phyloP scores from a whole-genome alignment of 768 basidiomycete genomes.

The Boletus rubropictus region DNA sequence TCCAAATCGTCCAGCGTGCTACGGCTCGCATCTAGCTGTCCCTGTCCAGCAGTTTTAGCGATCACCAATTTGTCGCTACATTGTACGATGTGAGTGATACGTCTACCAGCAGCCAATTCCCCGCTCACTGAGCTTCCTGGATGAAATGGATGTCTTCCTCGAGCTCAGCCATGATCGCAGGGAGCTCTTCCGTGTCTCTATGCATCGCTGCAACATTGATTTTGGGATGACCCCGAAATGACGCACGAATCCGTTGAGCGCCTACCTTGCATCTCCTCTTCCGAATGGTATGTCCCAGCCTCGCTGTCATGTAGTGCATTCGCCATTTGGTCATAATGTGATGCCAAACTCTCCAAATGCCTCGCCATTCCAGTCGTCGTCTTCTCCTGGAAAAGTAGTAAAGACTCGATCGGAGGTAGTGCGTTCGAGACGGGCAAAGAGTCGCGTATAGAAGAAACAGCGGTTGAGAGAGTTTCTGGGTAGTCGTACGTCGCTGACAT shows the following conservation, averaged over 20 bases:
- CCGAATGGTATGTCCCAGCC: conserved; percentile 57
- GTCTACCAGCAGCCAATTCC: not conserved
- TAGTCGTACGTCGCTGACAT: conserved; percentile 61
- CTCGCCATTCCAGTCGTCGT: conserved; percentile 63
- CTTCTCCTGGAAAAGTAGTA: conserved; percentile 44
- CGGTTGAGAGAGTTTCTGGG: conserved; percentile 52
- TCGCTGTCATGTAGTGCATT: conserved; percentile 61
- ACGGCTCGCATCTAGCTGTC: conserved; percentile 46
- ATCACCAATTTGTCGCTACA: conserved; percentile 48
- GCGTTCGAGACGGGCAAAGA: conserved; percentile 40
- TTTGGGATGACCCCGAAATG: not conserved
- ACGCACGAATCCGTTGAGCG: not conserved
- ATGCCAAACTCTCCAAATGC: conserved; percentile 63
- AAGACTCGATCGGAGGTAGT: conserved; percentile 40
- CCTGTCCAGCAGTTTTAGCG: conserved; percentile 39
- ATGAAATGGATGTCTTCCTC: conserved; percentile 54
- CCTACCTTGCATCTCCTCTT: conserved; percentile 66
- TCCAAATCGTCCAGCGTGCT: conserved; percentile 60
- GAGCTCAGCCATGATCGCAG: conserved; percentile 66
- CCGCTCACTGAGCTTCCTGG: conserved; percentile 50
- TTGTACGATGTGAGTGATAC: conserved; percentile 3
- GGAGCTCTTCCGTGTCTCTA: conserved; percentile 73
- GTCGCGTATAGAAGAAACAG: conserved; percentile 51
- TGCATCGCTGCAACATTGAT: conserved; percentile 54
- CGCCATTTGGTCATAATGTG: conserved; percentile 76